A percentile compares a stretch with the other conserved stretches of the same genome.
phyloP scores from a whole-genome alignment of 2,329 filamentous ascomycete species.

The Ophiostoma quercus region DNA sequence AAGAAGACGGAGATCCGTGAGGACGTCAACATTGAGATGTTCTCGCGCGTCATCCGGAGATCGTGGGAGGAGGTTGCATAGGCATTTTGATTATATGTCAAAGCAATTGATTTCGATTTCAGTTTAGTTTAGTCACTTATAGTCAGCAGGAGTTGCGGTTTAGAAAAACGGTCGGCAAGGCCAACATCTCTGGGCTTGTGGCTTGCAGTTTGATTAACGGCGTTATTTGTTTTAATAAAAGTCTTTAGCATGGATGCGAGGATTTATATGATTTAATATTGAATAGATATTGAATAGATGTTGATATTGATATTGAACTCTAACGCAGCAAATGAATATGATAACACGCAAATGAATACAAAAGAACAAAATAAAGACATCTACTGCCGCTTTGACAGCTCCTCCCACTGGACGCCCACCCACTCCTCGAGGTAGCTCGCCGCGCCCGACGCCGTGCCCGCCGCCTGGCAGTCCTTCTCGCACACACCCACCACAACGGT shows the following conservation, averaged over 20 bases:
- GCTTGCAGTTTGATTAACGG: constrained; percentile 18
- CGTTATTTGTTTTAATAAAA: constrained; percentile 15
- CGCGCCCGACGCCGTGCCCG: constrained; percentile 53
- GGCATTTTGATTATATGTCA: not conserved
- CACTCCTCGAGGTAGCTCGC: constrained; percentile 88
- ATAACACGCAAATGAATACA: not conserved
- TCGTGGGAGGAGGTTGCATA: constrained; percentile 77
- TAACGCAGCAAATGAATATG: not conserved
- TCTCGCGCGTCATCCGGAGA: constrained; percentile 71
- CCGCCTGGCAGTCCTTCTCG: constrained; percentile 66
- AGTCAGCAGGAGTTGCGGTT: constrained; percentile 15
- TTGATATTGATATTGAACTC: not conserved
- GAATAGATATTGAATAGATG: too few relatives aligned
- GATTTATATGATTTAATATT: too few relatives aligned
- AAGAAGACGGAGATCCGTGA: constrained; percentile 93
- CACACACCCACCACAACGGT: constrained; percentile 86
- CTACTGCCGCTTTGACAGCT: constrained; percentile 42
- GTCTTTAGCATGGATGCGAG: not conserved
- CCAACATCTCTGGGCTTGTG: constrained; percentile 11
- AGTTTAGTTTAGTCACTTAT: not conserved
- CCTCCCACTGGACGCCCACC: constrained; percentile 98
- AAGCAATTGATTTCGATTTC: too few relatives aligned
- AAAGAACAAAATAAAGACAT: not conserved
- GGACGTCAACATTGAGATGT: constrained; percentile 88
- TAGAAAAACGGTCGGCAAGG: constrained; percentile 17